Evolutionary conservation across 23 red algal genomes (phyloP).

Genomic region (Agarophyton chilense): DNA sequence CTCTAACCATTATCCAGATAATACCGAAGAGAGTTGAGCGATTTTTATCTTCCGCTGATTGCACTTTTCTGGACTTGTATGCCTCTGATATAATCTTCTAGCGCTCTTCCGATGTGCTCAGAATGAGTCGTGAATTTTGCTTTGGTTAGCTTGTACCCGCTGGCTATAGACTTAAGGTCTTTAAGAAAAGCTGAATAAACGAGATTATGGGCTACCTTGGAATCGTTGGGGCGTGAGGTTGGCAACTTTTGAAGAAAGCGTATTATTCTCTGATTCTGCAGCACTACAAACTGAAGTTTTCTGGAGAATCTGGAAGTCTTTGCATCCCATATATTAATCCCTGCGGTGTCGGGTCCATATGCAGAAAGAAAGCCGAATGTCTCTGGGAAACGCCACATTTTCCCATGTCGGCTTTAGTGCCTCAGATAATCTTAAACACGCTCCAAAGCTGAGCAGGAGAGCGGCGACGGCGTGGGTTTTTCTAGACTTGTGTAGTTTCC

Average conservation of each 20-base stretch:
- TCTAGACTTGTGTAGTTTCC: background rate
- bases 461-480: background rate
- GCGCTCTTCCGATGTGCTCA: background rate
- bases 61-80: background rate
- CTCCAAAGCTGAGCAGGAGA: background rate
- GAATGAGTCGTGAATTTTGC: background rate
- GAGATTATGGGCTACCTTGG: background rate
- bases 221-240: background rate
- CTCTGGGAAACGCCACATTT: background rate
- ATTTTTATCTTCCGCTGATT: background rate
- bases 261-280: background rate
- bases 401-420: slow-evolving; percentile 14
- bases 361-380: background rate
- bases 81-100: background rate
- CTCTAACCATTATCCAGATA: background rate
- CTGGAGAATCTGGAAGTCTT: background rate
- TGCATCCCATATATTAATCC: background rate
- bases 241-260: background rate
- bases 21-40: background rate
- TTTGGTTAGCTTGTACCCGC: background rate
- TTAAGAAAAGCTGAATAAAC: background rate
- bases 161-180: background rate
- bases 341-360: background rate
- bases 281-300: background rate
- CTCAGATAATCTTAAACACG: background rate